Evolutionary conservation across 1,284 basidiomycete species (phyloP).

Genomic region (Irpex sp.): DNA sequence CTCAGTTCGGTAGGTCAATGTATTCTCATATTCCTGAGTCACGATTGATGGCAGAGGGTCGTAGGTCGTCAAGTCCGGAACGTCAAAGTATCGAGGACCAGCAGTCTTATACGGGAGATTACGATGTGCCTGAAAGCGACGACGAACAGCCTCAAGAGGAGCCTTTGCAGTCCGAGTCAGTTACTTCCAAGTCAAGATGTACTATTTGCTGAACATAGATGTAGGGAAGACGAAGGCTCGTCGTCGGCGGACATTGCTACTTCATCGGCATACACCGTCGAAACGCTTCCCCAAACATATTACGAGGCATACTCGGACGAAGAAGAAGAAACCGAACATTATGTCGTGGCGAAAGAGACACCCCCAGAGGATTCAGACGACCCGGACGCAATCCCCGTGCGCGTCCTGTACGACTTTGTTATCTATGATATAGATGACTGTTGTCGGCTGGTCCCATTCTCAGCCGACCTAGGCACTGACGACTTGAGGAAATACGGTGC

Average conservation of each 20-base stretch:
- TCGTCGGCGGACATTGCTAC: not conserved
- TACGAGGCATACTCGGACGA: not conserved
- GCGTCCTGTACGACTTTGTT: slow-evolving; percentile 45
- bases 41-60: too few species aligned
- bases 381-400: slow-evolving; percentile 41
- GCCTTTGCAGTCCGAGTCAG: not conserved
- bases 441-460: slow-evolving; percentile 33
- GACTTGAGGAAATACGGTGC: slow-evolving; percentile 20
- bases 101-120: too few species aligned
- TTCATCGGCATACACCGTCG: not conserved
- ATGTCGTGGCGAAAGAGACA: slow-evolving; percentile 28
- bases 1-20: too few species aligned
- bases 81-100: too few species aligned
- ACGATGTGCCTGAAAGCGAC: too few species aligned
- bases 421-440: slow-evolving; percentile 39
- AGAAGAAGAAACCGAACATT: not conserved
- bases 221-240: not conserved
- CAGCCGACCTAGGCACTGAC: slow-evolving; percentile 7
- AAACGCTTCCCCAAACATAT: not conserved
- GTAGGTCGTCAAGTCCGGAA: too few species aligned
- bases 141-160: too few species aligned
- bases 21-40: too few species aligned
- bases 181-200: not conserved
- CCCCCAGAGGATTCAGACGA: slow-evolving; percentile 31
- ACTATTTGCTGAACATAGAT: not conserved